These are phyloP conservation scores for Pyrenula massariospora DNA, from an alignment of 495 filamentous ascomycete genomes.

Conservation along the genomic window DNA sequence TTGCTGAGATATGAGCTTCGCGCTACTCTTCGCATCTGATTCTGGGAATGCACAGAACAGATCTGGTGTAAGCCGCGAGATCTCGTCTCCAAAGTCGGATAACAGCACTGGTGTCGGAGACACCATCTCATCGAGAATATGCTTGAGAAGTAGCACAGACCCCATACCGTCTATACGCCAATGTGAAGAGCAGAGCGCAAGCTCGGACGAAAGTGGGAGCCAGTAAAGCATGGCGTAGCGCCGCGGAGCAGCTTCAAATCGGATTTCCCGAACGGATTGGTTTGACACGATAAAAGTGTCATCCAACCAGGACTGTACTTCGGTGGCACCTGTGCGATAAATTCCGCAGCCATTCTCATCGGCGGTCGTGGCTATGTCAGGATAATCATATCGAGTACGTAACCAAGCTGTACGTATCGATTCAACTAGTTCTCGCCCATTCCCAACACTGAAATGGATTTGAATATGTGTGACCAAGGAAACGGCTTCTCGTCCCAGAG, in stretches of 20 bases:
- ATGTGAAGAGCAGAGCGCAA: not conserved
- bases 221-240: not conserved
- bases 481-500: not conserved
- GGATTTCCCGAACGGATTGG: not conserved
- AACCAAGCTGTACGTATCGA: not conserved
- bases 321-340: not conserved
- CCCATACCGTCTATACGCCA: no score
- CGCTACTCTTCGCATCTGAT: no score
- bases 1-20: no score
- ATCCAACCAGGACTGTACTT: not conserved
- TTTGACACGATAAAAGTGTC: not conserved
- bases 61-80: no score
- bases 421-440: not conserved
- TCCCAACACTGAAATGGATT: not conserved
- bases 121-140: no score
- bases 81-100: no score
- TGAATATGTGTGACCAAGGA: not conserved
- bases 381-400: not conserved
- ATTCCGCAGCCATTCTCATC: not conserved
- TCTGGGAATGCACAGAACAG: no score
- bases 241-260: not conserved
- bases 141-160: no score
- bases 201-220: not conserved
- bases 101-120: no score
- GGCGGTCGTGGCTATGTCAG: not conserved